Base-by-base conservation (phyloP, 768 basidiomycete genomes). In the Lactarius indigo region DNA sequence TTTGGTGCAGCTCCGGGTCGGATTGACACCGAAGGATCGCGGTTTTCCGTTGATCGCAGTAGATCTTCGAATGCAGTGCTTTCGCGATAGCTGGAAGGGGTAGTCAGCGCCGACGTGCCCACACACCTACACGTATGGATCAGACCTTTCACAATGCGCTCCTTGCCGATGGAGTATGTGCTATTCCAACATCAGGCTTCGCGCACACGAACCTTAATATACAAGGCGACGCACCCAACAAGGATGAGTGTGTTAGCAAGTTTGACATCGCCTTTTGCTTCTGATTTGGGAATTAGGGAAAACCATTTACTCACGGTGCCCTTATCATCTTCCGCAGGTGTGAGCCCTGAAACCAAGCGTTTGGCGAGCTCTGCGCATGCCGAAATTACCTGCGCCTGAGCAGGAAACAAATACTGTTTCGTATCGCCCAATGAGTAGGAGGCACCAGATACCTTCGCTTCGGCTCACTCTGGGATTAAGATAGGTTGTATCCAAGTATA, bases 101-200 rank as follows among this genome's bases (percentile, higher is more conserved):
- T 4, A 3, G 31, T 52, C 60, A 71, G 42, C 10, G 33, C 33
- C 20, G 26, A 15, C 17, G 37, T 30, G 28, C 23, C n/a, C 41
- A 26, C 4, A 35, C 47, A 18, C n/a, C 15, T 1, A 3, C n/a
- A 59, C 0, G 1, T 39, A 20, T 42, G 50, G n/a, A 20, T 8
- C 57, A 28, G 26, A 92, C 94, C 94, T 84, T 98, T 97, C 47
- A 97, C 95, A 47, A 98, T 91, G 28, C 97, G 87, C 76, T 99
- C 97, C 76, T 99, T 99, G 47, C 97, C 97, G 58, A 98, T 94
- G 0, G 93, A 93, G 77, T 99, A 99, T 0, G 97, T 98, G 12
- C 94, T 94, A 66, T 47, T 63, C 18, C 28, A 3, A 28, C 42
- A 30, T 69, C 56, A 61, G 57, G 9, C n/a, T 35, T 31, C 63